Evolutionary conservation across 1,284 basidiomycete species (phyloP).

Genomic region (Pterulicium gracile): DNA sequence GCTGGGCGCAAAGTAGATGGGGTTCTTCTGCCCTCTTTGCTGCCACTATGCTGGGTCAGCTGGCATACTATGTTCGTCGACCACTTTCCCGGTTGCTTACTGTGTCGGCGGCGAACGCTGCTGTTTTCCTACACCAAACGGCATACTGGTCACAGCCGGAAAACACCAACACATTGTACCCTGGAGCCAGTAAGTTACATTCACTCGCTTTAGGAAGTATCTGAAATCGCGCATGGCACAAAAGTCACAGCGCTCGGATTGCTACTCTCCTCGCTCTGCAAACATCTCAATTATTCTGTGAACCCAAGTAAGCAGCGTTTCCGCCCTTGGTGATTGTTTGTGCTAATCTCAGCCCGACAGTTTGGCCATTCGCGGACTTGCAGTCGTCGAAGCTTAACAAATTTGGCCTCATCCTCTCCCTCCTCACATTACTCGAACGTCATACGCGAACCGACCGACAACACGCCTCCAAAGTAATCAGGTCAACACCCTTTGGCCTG

Average conservation of each 20-base stretch:
- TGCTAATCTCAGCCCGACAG: conserved; percentile 22
- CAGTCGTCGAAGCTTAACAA: conserved; percentile 67
- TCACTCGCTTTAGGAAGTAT: conserved; percentile 1
- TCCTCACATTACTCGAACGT: conserved; percentile 39
- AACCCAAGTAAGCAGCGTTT: conserved; percentile 51
- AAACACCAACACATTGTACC: not conserved
- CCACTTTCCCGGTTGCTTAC: conserved; percentile 48
- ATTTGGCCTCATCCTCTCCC: conserved; percentile 42
- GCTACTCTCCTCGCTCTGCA: conserved; percentile 60
- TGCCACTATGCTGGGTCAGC: conserved; percentile 49
- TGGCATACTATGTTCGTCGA: conserved; percentile 43
- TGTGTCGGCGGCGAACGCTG: conserved; percentile 44
- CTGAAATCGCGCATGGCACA: too few species aligned
- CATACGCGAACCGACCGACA: conserved; percentile 5
- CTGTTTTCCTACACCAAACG: conserved; percentile 38
- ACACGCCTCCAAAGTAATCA: conserved; percentile 5
- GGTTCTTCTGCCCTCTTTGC: conserved; percentile 39
- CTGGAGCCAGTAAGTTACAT: not conserved
- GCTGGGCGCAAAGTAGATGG: conserved; percentile 32
- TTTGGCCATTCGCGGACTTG: conserved; percentile 74
- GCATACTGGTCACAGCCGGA: conserved; percentile 38
- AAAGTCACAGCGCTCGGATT: conserved; percentile 63
- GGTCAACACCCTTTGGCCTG: conserved; percentile 2
- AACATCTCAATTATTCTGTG: conserved; percentile 71
- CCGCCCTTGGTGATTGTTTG: not conserved